A percentile compares a stretch with the other conserved stretches of the same genome.
These are phyloP conservation scores for Lentinula sp. DNA, from an alignment of 768 basidiomycete species.

Conservation along the genomic window DNA sequence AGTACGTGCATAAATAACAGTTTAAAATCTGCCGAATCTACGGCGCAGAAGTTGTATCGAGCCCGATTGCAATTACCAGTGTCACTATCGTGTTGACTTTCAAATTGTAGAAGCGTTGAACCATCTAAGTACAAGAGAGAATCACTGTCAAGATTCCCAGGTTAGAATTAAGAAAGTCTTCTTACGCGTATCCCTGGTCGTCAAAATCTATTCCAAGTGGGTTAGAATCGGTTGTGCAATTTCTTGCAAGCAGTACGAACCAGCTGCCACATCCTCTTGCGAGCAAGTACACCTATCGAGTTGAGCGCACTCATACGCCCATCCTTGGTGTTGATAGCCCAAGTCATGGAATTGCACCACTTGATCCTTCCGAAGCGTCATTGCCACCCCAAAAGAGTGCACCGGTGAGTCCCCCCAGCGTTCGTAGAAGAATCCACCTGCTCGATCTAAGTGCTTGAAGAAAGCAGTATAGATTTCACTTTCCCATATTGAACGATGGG, in stretches of 20 bases:
- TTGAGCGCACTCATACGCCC: slow-evolving; percentile 19
- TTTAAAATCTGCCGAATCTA: no score
- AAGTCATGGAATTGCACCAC: slow-evolving; percentile 20
- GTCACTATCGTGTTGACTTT: background rate
- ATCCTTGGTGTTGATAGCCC: slow-evolving; percentile 23
- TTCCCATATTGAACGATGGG: slow-evolving; percentile 22
- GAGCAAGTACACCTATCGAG: slow-evolving; percentile 18
- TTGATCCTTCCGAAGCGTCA: slow-evolving; percentile 23
- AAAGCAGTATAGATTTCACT: slow-evolving; percentile 17
- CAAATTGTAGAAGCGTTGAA: background rate
- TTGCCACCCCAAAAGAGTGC: slow-evolving; percentile 21
- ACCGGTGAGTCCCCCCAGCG: slow-evolving; percentile 23
- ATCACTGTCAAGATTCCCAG: no score
- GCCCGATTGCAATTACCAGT: no score
- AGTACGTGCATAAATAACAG: background rate
- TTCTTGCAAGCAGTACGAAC: no score
- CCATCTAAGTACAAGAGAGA: background rate
- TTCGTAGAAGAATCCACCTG: slow-evolving; percentile 23
- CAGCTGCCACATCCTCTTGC: slow-evolving; percentile 11
- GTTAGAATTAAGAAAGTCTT: no score
- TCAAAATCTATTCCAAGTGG: background rate
- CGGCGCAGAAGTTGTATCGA: background rate
- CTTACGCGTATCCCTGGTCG: slow-evolving; percentile 1
- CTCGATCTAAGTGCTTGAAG: slow-evolving; percentile 19
- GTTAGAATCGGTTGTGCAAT: no score